Conservation (phyloP, 352 stramenopile genomes). For the Phytophthora colocasiae region DNA sequence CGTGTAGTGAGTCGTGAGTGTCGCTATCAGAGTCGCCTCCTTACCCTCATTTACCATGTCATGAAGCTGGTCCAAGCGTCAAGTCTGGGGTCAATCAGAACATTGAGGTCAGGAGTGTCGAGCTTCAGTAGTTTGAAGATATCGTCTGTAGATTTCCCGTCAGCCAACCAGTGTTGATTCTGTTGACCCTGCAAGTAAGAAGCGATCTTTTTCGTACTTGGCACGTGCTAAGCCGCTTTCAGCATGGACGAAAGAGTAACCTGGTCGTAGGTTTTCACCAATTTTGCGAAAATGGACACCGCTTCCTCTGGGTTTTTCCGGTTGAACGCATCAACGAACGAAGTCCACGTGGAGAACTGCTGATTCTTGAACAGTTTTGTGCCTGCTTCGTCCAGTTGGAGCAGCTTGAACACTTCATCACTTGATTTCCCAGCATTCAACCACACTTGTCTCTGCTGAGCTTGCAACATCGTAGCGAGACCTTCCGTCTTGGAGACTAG, state of each 20-base stretch:
- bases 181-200: not conserved
- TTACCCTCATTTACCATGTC: not conserved
- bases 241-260: not conserved
- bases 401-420: constrained; percentile 6
- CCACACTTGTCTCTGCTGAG: too few relatives aligned
- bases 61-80: constrained; percentile 8
- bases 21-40: not conserved
- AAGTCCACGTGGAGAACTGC: not conserved
- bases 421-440: not conserved
- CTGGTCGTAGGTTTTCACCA: constrained; percentile 4
- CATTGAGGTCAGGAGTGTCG: not conserved
- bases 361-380: not conserved
- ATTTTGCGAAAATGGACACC: not conserved
- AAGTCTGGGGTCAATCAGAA: not conserved
- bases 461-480: not conserved
- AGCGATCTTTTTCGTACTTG: not conserved
- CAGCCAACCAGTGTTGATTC: not conserved
- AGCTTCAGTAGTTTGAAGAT: constrained; percentile 5
- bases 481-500: not conserved
- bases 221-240: not conserved
- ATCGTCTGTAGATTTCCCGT: not conserved
- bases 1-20: not conserved
- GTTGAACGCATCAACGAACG: not conserved
- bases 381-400: constrained; percentile 1
- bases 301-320: not conserved